Base-by-base conservation (phyloP, 2,329 filamentous ascomycete genomes). In the Penicillium sumatraense region DNA sequence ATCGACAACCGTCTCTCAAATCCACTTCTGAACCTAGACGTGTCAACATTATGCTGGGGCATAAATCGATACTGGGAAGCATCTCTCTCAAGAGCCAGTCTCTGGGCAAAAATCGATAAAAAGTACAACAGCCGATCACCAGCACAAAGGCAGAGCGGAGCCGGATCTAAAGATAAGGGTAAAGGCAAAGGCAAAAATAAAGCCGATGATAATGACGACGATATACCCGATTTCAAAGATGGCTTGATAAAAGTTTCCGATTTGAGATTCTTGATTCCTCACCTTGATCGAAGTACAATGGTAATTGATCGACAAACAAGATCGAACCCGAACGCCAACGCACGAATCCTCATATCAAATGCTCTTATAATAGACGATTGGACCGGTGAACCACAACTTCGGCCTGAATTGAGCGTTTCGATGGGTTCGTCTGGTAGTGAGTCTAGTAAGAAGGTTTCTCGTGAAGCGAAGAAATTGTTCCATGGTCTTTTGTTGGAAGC, bases 1-100 rank as follows among this genome's bases (percentile, higher is more conserved):
- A 69, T 75, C 9, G 56, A 69, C 16, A 59, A 61, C 16, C 68
- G 75, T 20, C 61, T 77, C 20, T 60, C 61, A 11, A 75, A 72
- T 23, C 66, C 68, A 6, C 66, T 78, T 18, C 49, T 73, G 16
- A 67, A 68, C 24, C 66, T 72, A 3, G 74, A 78, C 48, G 60
- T 78, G 33, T 70, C 74, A 5, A 75, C 73, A 13, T 62, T 78
- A 14, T 77, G 75, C 54, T 75, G 72, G 68, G 75, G 75, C 3
- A 68, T 76, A 38, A 73, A 72, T 49, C 68, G 72, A 5, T 78
- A 76, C 56, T 78, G 74, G 74, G 75, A 76, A 63, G 70, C 70
- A 5, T 58, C 65, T 31, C 52, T 77, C 11, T 67, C 64, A n/a
- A 73, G 75, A 5, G 72, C 74, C 20, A 67, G 65, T 31, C 49